A percentile compares a stretch with the other conserved stretches of the same genome.
These are phyloP conservation scores for Xylaria acuta DNA, from an alignment of 495 filamentous ascomycete species.

Conservation along the genomic window DNA sequence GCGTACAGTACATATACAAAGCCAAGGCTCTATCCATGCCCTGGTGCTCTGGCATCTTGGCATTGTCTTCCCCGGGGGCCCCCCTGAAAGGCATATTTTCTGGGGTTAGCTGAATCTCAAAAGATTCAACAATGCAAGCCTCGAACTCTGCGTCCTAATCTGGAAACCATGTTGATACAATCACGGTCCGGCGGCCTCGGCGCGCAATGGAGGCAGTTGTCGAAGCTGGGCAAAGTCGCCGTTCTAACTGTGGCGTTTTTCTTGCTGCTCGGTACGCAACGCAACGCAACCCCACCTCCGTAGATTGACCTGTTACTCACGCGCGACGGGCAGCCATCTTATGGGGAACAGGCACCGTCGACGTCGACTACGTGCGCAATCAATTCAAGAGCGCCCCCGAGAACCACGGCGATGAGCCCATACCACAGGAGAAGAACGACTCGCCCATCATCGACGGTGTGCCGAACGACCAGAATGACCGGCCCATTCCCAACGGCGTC, in stretches of 20 bases:
- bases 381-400: neutral
- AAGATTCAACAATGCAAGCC: slow-evolving; percentile 13
- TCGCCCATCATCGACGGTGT: slow-evolving; percentile 29
- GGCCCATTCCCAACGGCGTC: slow-evolving; percentile 23
- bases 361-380: slow-evolving; percentile 27
- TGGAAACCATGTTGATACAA: slow-evolving; percentile 15
- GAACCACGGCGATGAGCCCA: slow-evolving; percentile 17
- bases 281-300: neutral
- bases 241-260: slow-evolving; percentile 4
- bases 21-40: neutral
- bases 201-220: slow-evolving; percentile 24
- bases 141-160: neutral
- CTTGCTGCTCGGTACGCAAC: slow-evolving; percentile 26
- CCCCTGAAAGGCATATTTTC: neutral
- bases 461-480: slow-evolving; percentile 24
- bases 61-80: neutral
- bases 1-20: too few relatives aligned
- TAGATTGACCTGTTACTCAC: slow-evolving; percentile 11
- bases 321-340: slow-evolving; percentile 19
- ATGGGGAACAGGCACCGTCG: slow-evolving; percentile 26
- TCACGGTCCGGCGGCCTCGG: slow-evolving; percentile 13
- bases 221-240: neutral
- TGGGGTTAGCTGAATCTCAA: neutral
- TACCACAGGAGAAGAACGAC: neutral
- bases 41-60: neutral